phyloP scores from a whole-genome alignment of 768 basidiomycete genomes.

The Daedalea quercina region DNA sequence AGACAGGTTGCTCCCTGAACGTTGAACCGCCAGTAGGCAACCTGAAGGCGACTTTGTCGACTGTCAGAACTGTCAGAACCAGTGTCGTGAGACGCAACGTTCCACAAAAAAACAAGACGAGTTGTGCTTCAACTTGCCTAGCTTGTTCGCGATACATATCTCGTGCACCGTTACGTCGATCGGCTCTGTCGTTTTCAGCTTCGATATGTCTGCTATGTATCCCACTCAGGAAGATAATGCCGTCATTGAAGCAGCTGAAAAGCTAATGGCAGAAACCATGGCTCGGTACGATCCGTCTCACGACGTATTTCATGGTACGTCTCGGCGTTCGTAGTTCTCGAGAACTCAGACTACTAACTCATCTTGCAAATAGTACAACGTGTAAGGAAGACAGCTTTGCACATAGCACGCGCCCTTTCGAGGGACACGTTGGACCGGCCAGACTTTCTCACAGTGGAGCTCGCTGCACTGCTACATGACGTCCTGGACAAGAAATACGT shows the following conservation, averaged over 20 bases:
- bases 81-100: too few relatives aligned
- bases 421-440: constrained; percentile 29
- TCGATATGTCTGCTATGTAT: constrained; percentile 25
- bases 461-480: constrained; percentile 87
- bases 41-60: too few relatives aligned
- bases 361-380: constrained; percentile 55
- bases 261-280: constrained; percentile 69
- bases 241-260: constrained; percentile 52
- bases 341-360: background rate
- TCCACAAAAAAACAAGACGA: too few relatives aligned
- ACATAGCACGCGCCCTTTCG: constrained; percentile 47
- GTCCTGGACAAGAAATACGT: constrained; percentile 84
- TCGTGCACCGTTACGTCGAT: too few relatives aligned
- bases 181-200: too few relatives aligned
- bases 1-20: background rate
- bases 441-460: constrained; percentile 73
- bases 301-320: constrained; percentile 70
- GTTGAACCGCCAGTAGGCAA: too few relatives aligned
- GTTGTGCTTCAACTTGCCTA: too few relatives aligned
- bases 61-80: too few relatives aligned
- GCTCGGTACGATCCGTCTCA: constrained; percentile 75
- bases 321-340: background rate
- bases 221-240: constrained; percentile 46
- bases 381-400: constrained; percentile 71
- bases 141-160: too few relatives aligned